A percentile compares a stretch with the other conserved stretches of the same genome.
phyloP scores from a whole-genome alignment of 768 basidiomycete genomes.

The Phaeolepiota aurea region DNA sequence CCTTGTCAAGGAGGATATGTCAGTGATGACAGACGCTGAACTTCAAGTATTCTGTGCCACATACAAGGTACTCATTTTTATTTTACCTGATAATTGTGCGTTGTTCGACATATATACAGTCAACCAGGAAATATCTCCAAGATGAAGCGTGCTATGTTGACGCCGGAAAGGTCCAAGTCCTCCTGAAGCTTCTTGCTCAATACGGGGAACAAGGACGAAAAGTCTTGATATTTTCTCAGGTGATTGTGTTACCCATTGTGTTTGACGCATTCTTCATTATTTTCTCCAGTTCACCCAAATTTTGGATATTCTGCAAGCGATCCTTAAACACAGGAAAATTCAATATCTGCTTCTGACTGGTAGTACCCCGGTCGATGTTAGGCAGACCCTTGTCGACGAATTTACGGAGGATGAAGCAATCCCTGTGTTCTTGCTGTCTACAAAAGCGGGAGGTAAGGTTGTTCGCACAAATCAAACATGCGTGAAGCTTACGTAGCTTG shows the following conservation, averaged over 20 bases:
- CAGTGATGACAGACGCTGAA: conserved; percentile 97
- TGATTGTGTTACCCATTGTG: conserved; percentile 15
- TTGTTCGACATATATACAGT: conserved; percentile 27
- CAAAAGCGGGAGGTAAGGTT: conserved; percentile 69
- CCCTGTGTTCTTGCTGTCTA: conserved; percentile 83
- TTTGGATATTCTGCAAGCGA: conserved; percentile 82
- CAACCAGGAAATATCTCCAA: conserved; percentile 66
- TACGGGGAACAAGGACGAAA: conserved; percentile 69
- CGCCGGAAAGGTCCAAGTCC: conserved; percentile 77
- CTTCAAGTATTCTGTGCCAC: conserved; percentile 78
- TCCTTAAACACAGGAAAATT: conserved; percentile 64
- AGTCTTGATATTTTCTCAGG: conserved; percentile 92
- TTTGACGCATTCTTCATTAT: not conserved
- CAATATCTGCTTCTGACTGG: conserved; percentile 85
- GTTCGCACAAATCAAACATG: not conserved
- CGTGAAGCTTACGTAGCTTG: not conserved
- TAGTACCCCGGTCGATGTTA: conserved; percentile 86
- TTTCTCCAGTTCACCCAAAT: conserved; percentile 82
- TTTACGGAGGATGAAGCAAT: conserved; percentile 87
- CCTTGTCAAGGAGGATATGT: conserved; percentile 94
- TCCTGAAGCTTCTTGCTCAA: conserved; percentile 62
- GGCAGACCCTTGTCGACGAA: conserved; percentile 91
- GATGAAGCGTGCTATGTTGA: conserved; percentile 70
- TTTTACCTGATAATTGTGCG: too few species aligned
- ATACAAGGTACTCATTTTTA: conserved; percentile 64